Conservation (phyloP, 1,284 basidiomycete genomes). For the Ceratobasidium sp. region DNA sequence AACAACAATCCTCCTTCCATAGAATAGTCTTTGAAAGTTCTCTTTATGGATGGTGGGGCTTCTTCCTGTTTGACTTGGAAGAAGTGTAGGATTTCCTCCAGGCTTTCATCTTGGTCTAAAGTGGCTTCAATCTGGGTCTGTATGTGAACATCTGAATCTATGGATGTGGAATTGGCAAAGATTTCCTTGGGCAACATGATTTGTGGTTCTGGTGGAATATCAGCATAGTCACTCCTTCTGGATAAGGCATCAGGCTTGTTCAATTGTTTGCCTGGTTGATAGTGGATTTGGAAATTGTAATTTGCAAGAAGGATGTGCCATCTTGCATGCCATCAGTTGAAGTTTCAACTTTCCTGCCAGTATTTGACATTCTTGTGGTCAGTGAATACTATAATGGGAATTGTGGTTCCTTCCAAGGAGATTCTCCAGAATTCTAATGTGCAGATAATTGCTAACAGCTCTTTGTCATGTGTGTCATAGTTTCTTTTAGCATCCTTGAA, state of each 20-base stretch:
- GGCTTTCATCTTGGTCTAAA: no score
- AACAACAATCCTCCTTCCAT: neutral
- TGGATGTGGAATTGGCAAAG: no score
- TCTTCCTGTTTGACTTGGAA: neutral
- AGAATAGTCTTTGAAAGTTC: neutral
- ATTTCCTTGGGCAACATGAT: no score
- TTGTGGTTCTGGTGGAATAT: neutral
- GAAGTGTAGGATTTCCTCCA: no score
- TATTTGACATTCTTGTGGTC: conserved; percentile 58
- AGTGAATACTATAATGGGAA: conserved; percentile 49
- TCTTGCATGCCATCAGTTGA: conserved; percentile 53
- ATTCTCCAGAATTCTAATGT: conserved; percentile 54
- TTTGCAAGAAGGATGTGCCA: conserved; percentile 52
- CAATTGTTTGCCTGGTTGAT: conserved; percentile 47
- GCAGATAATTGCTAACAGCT: conserved; percentile 56
- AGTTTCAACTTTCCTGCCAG: conserved; percentile 50
- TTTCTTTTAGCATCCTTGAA: conserved; percentile 49
- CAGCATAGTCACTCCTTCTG: conserved; percentile 50
- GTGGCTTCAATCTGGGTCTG: no score
- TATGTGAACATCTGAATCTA: no score
- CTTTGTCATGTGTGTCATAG: conserved; percentile 53
- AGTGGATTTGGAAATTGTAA: conserved; percentile 53
- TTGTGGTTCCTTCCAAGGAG: conserved; percentile 49
- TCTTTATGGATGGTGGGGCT: neutral
- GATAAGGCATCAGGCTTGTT: conserved; percentile 55